Percentiles rank a stretch among this genome's conserved stretches.
Evolutionary conservation across 148 eudicot species (phyloP).

Genomic region (Rhododendron simsii): DNA sequence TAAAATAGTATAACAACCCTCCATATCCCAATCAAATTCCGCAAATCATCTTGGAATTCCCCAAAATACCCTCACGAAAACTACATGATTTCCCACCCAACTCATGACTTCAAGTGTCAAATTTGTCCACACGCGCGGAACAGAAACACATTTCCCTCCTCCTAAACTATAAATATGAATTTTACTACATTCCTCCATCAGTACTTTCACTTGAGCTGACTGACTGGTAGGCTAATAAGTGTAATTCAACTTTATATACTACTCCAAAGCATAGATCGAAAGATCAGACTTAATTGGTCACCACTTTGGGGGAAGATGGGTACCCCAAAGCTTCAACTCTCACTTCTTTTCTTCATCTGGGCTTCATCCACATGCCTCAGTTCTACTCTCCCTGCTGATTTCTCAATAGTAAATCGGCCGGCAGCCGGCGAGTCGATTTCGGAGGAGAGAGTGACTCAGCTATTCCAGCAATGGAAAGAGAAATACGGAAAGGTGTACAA

Average conservation of each 20-base stretch:
- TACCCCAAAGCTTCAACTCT: slow-evolving; percentile 12
- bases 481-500: slow-evolving; percentile 33
- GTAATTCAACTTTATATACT: slow-evolving; percentile 10
- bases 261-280: background rate
- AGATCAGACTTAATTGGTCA: slow-evolving; percentile 14
- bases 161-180: background rate
- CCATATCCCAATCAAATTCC: background rate
- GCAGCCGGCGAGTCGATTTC: slow-evolving; percentile 15
- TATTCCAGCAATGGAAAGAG: slow-evolving; percentile 54
- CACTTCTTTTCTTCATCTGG: slow-evolving; percentile 20
- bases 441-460: slow-evolving; percentile 29
- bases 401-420: slow-evolving; percentile 33
- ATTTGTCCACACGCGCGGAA: background rate
- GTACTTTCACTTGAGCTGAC: background rate
- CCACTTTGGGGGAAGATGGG: slow-evolving; percentile 17
- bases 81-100: background rate
- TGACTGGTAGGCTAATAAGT: slow-evolving; percentile 27
- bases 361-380: slow-evolving; percentile 23
- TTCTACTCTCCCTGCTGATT: slow-evolving; percentile 26
- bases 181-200: background rate
- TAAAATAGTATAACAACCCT: background rate
- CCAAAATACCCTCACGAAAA: slow-evolving; percentile 2
- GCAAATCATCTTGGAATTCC: background rate
- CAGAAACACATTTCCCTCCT: background rate
- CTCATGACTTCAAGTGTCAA: background rate